Percentiles rank a stretch among this genome's conserved stretches.
phyloP scores from a whole-genome alignment of 108 stramenopile species.

The Nitzschia sp. region DNA sequence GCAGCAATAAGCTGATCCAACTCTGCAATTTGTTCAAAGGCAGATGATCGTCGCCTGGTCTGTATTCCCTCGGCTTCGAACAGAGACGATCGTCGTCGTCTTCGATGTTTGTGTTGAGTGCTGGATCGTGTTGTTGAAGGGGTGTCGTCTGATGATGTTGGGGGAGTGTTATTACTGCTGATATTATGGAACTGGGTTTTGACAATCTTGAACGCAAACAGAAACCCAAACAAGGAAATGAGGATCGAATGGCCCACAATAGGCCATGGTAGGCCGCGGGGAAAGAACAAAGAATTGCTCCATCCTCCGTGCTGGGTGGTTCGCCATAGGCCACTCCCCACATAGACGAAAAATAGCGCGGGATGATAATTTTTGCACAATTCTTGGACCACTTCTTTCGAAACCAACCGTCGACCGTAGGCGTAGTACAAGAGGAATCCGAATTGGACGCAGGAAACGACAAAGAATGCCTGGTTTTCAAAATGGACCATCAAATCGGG shows the following conservation, averaged over 20 bases:
- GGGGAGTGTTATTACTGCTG: not conserved
- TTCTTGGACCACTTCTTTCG: slow-evolving; percentile 15
- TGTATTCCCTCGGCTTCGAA: not conserved
- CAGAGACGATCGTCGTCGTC: not conserved
- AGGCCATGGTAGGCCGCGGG: not conserved
- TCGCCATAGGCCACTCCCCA: not conserved
- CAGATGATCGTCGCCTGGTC: not conserved
- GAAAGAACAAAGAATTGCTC: no score
- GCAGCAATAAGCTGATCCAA: not conserved
- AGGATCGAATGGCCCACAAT: not conserved
- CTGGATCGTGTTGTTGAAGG: no score
- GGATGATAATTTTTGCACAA: slow-evolving; percentile 33
- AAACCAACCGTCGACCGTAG: slow-evolving; percentile 25
- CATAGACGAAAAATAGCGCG: not conserved
- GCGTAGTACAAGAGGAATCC: slow-evolving; percentile 33
- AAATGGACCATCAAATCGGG: slow-evolving; percentile 4
- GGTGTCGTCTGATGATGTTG: no score
- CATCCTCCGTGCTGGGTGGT: not conserved
- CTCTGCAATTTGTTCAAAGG: not conserved
- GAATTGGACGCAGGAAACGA: slow-evolving; percentile 23
- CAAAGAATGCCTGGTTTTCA: slow-evolving; percentile 26
- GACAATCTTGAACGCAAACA: not conserved
- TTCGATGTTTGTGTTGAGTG: not conserved
- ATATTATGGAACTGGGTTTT: not conserved
- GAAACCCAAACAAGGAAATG: not conserved